Conservation (phyloP, 306 rosid genomes). For the Lablab purpureus region DNA sequence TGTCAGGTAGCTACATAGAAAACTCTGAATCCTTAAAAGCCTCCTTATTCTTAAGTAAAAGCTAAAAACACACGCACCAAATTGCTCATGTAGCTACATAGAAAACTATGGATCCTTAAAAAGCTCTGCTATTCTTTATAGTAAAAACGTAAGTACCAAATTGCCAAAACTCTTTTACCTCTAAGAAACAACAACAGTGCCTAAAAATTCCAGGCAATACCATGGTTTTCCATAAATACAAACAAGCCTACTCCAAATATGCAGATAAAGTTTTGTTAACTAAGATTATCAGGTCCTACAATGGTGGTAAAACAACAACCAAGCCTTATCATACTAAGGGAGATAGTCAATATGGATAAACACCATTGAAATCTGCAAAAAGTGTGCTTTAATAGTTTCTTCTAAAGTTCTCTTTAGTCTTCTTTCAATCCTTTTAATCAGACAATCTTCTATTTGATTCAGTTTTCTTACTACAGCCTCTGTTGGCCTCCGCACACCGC, state of each 20-base stretch:
- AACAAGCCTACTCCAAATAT: slow-evolving; percentile 11
- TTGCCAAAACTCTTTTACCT: neutral
- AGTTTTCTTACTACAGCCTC: neutral
- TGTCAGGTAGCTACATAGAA: slow-evolving; percentile 3
- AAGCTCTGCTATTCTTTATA: slow-evolving; percentile 5
- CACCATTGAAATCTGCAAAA: neutral
- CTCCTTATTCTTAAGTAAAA: neutral
- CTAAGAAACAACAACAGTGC: neutral
- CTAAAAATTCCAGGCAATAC: slow-evolving; percentile 2
- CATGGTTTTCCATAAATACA: slow-evolving; percentile 24
- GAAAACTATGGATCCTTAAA: slow-evolving; percentile 30
- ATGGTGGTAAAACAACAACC: slow-evolving; percentile 8
- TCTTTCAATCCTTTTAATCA: neutral
- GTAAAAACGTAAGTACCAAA: slow-evolving; percentile 24
- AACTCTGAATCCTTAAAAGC: slow-evolving; percentile 21
- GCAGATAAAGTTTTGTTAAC: slow-evolving; percentile 7
- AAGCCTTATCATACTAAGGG: neutral
- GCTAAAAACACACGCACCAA: slow-evolving; percentile 4
- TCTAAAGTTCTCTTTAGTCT: neutral
- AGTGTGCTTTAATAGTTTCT: neutral
- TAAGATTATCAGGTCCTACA: slow-evolving; percentile 19
- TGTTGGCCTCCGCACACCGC: neutral
- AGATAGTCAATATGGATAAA: neutral
- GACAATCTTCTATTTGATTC: slow-evolving; percentile 3
- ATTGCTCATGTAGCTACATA: slow-evolving; percentile 11